phyloP scores from a whole-genome alignment of 306 rosid species.

The Rosa chinensis region DNA sequence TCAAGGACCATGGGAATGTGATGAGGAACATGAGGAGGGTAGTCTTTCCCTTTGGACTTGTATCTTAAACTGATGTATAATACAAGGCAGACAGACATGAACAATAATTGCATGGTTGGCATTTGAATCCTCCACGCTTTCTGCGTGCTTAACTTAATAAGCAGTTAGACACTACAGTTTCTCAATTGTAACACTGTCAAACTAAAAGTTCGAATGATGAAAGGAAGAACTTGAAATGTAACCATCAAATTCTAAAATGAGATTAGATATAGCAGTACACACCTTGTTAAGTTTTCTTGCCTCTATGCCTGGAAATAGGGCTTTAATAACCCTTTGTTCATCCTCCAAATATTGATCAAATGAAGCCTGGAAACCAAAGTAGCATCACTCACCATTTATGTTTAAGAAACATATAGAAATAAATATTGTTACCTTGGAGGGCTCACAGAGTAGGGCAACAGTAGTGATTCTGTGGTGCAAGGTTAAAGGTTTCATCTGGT shows the following conservation, averaged over 20 bases:
- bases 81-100: slow-evolving; percentile 32
- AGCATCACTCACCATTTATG: neutral
- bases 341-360: slow-evolving; percentile 51
- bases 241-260: neutral
- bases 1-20: slow-evolving; percentile 40
- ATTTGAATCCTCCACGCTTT: slow-evolving; percentile 50
- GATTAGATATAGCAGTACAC: neutral
- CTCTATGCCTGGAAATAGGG: slow-evolving; percentile 26
- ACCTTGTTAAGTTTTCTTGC: slow-evolving; percentile 37
- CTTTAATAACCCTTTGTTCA: slow-evolving; percentile 28
- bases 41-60: slow-evolving; percentile 51
- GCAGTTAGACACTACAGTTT: slow-evolving; percentile 8
- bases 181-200: neutral
- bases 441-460: slow-evolving; percentile 39
- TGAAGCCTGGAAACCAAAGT: slow-evolving; percentile 34
- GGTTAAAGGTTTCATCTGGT: slow-evolving; percentile 8
- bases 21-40: slow-evolving; percentile 47
- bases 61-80: slow-evolving; percentile 33
- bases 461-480: slow-evolving; percentile 18
- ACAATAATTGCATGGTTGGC: slow-evolving; percentile 40
- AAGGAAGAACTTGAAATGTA: too few species aligned
- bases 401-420: too few species aligned
- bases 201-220: neutral
- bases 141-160: slow-evolving; percentile 21
- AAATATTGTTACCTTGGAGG: neutral